Percentiles rank a stretch among this genome's conserved stretches.
Evolutionary conservation across 192 early-diverging fungal species (phyloP).

Genomic region (Borealophlyctis nickersoniae): DNA sequence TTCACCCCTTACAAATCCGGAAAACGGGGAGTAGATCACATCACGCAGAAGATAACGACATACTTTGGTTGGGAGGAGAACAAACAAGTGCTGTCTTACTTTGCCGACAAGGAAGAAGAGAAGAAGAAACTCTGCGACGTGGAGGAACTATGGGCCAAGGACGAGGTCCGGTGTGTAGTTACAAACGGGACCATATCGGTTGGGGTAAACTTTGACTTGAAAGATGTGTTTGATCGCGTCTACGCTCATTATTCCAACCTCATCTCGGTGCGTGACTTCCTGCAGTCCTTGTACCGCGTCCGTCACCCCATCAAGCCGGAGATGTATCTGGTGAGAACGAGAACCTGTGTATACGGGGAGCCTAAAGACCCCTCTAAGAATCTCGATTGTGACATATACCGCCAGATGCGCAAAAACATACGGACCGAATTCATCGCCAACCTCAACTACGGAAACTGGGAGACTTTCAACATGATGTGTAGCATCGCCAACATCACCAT

Average conservation of each 20-base stretch:
- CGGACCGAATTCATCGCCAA: slow-evolving; percentile 6
- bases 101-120: slow-evolving; percentile 21
- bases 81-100: slow-evolving; percentile 13
- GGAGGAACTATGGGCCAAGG: slow-evolving; percentile 7
- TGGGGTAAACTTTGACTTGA: slow-evolving; percentile 20
- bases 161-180: slow-evolving; percentile 9
- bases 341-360: no score
- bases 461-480: slow-evolving; percentile 16
- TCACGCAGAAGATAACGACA: not conserved
- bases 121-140: slow-evolving; percentile 13
- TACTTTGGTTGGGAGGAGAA: slow-evolving; percentile 4
- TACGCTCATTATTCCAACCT: slow-evolving; percentile 5
- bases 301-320: slow-evolving; percentile 13
- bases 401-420: slow-evolving; percentile 16
- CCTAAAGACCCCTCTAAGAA: no score
- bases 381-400: slow-evolving; percentile 8
- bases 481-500: slow-evolving; percentile 12
- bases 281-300: slow-evolving; percentile 14
- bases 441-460: slow-evolving; percentile 8
- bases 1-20: slow-evolving; percentile 18
- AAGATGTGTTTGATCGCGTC: slow-evolving; percentile 15
- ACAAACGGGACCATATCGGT: slow-evolving; percentile 23
- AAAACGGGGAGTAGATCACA: slow-evolving; percentile 1
- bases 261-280: slow-evolving; percentile 12
- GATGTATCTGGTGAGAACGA: slow-evolving; percentile 9